Percentiles rank a stretch among this genome's conserved stretches.
phyloP scores from a whole-genome alignment of 176 grass and related monocot genomes.

The Echinochloa phyllopogon region DNA sequence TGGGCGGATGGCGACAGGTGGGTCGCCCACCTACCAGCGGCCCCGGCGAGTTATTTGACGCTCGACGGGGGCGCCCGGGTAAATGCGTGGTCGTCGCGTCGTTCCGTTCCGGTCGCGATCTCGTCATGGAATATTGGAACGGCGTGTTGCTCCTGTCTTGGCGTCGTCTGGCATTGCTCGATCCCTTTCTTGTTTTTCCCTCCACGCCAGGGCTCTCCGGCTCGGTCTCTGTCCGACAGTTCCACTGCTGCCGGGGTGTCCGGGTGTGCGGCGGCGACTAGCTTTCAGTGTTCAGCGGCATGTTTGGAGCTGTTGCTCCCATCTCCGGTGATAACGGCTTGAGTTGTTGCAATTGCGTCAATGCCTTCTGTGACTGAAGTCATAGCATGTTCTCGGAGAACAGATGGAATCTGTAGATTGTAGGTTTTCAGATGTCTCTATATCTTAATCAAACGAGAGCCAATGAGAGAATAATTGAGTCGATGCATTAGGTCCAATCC shows the following conservation, averaged over 20 bases:
- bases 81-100: too few species aligned
- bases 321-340: conserved; percentile 63
- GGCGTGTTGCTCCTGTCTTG: not conserved
- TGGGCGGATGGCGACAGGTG: not conserved
- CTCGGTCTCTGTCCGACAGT: too few species aligned
- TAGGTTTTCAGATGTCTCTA: conserved; percentile 13
- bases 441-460: not conserved
- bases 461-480: not conserved
- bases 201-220: not conserved
- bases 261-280: too few species aligned
- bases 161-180: not conserved
- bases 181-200: not conserved
- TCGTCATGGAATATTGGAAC: not conserved
- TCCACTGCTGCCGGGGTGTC: too few species aligned
- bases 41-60: not conserved
- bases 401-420: conserved; percentile 60
- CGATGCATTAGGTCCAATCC: not conserved
- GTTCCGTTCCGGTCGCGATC: too few species aligned
- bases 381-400: conserved; percentile 81
- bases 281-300: not conserved
- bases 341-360: conserved; percentile 89
- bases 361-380: conserved; percentile 92
- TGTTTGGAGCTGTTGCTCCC: conserved; percentile 40
- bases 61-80: too few species aligned
- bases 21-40: conserved; percentile 1